Conservation (phyloP, 495 filamentous ascomycete species). For the Coniosporium apollinis region DNA sequence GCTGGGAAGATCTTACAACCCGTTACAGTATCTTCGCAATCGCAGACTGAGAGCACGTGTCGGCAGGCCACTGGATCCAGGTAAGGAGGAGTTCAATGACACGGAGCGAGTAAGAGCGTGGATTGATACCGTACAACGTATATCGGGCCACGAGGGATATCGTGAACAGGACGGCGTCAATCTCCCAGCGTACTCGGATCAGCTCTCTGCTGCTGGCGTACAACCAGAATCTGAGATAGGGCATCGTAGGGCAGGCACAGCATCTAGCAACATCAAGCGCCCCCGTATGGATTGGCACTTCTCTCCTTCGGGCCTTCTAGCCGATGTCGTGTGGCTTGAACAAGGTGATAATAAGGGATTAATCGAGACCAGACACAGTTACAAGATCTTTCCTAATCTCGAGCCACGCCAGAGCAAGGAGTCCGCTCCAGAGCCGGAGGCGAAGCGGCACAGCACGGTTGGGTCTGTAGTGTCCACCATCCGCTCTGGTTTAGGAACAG, state of each 20-base stretch:
- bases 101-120: constrained; percentile 49
- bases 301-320: constrained; percentile 61
- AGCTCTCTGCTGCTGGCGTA: neutral
- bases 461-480: neutral
- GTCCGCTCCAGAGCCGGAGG: neutral
- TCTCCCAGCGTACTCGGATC: constrained; percentile 33
- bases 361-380: constrained; percentile 57
- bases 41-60: constrained; percentile 62
- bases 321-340: constrained; percentile 75
- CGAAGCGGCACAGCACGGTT: neutral
- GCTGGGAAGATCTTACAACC: constrained; percentile 58
- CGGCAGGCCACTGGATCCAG: constrained; percentile 48
- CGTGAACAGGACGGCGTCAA: constrained; percentile 24
- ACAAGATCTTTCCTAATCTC: constrained; percentile 41
- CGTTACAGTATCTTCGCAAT: constrained; percentile 75
- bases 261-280: constrained; percentile 33
- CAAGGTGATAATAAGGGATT: constrained; percentile 55
- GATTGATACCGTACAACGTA: constrained; percentile 49
- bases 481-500: neutral
- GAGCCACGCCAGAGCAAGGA: neutral
- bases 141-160: constrained; percentile 27
- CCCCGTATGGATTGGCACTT: constrained; percentile 66
- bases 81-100: constrained; percentile 62
- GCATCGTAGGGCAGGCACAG: constrained; percentile 8
- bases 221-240: constrained; percentile 1